Evolutionary conservation across 345 rosid species (phyloP), one percentile per base, ranked within the genome.

Genomic region (Balakata baccata): DNA sequence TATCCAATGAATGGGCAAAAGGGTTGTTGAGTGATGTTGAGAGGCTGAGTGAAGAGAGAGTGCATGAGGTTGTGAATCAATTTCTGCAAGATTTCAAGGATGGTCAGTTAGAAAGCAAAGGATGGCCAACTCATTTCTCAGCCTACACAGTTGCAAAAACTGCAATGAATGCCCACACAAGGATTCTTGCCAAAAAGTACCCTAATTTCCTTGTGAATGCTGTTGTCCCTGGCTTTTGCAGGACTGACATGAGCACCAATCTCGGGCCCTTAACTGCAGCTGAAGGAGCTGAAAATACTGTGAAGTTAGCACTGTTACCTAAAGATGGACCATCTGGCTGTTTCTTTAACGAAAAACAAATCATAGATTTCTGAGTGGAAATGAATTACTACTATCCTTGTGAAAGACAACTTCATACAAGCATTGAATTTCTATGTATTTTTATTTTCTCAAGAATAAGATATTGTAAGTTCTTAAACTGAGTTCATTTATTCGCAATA

Each of bases 181-280:
- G 84, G 74, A 65, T 85, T 69, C 67, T 85, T n/a, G 82, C 88
- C 39, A 75, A 66, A 58, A 85, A 71, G 51, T 56, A 78, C 34
- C 75, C 86, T 0, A 78, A 82, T 75, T 51, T 86, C 61, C 67
- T 83, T 16, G 84, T 86, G 22, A 75, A 63, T 70, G 69, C 18
- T 73, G 79, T 20, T 78, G 84, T 54, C 86, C 85, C 10, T 7
- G 86, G 85, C 23, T 79, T 25, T 64, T 71, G 77, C 63, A 79
- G 77, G 73, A 86, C 87, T 0, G 82, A 86, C 43, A 69, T 86
- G 5, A 77, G 41, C 57, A 22, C 3, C 77, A 74, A 80, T 38
- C 17, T 7, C 18, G 87, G 89, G 46, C 0, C 29, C 39, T 34
- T 74, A 18, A 45, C 74, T 12, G 71, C 75, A 3, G 61, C 77